phyloP scores from a whole-genome alignment of 1,284 basidiomycete species.

The Ceratobasidium sp. region DNA sequence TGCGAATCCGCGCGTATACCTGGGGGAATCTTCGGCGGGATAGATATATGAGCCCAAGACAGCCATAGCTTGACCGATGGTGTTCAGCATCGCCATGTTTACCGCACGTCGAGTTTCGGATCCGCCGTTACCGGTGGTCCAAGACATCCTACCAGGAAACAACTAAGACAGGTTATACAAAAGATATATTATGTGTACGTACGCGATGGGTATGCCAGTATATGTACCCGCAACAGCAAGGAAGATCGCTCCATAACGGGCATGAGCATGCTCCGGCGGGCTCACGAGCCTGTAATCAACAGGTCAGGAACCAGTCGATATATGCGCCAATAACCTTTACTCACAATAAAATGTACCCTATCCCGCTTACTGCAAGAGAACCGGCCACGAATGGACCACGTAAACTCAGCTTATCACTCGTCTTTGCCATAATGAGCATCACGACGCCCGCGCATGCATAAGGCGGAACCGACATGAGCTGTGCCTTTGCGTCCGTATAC shows the following conservation, averaged over 20 bases:
- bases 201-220: slow-evolving; percentile 1
- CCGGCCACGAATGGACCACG: slow-evolving; percentile 49
- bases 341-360: slow-evolving; percentile 53
- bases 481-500: slow-evolving; percentile 52
- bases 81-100: slow-evolving; percentile 54
- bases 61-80: slow-evolving; percentile 54
- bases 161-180: slow-evolving; percentile 45
- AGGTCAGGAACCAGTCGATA: slow-evolving; percentile 43
- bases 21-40: slow-evolving; percentile 51
- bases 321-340: background rate
- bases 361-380: slow-evolving; percentile 52
- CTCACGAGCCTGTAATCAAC: slow-evolving; percentile 37
- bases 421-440: slow-evolving; percentile 52
- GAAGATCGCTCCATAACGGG: slow-evolving; percentile 7
- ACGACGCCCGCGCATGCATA: slow-evolving; percentile 54
- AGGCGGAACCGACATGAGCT: slow-evolving; percentile 56
- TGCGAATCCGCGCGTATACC: slow-evolving; percentile 51
- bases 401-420: slow-evolving; percentile 51
- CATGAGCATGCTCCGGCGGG: slow-evolving; percentile 50
- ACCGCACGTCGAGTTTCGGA: slow-evolving; percentile 52
- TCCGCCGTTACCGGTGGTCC: slow-evolving; percentile 50
- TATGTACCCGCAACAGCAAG: slow-evolving; percentile 9
- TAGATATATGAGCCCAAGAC: slow-evolving; percentile 55
- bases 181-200: background rate
- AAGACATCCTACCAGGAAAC: slow-evolving; percentile 49